phyloP scores from a whole-genome alignment of 257 asterid genomes.

The Solanum phureja region DNA sequence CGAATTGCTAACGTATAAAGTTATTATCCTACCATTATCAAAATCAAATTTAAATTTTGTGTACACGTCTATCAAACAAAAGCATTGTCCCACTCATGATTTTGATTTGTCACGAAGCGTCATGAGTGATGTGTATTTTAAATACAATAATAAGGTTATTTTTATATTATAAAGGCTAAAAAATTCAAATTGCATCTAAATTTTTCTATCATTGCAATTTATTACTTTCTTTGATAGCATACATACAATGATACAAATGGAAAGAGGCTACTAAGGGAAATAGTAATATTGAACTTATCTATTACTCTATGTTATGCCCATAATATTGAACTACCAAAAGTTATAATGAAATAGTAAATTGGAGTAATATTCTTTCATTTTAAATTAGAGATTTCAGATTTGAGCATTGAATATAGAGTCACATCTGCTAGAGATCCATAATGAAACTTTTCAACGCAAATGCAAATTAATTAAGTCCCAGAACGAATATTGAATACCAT shows the following conservation, averaged over 20 bases:
- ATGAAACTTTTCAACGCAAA: rapidly evolving
- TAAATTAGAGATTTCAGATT: not conserved
- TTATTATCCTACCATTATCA: not conserved
- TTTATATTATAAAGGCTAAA: not conserved
- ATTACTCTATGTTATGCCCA: not conserved
- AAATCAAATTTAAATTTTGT: not conserved
- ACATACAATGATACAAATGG: not conserved
- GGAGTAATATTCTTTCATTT: rapidly evolving
- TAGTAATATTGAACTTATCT: not conserved
- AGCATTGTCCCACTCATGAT: not conserved
- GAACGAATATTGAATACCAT: rapidly evolving
- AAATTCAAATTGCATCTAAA: not conserved
- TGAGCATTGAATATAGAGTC: not conserved
- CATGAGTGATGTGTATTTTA: not conserved
- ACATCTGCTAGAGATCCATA: rapidly evolving
- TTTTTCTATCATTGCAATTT: not conserved
- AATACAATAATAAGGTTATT: not conserved
- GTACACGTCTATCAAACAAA: not conserved
- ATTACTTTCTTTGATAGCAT: not conserved
- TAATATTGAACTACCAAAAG: not conserved
- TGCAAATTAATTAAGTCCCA: too few species aligned
- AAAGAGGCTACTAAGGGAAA: not conserved
- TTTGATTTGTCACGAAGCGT: not conserved
- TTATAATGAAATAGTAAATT: not conserved
- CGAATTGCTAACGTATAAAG: not conserved